Conservation (phyloP, 805 yeast genomes). For the Yarrowia bubula region DNA sequence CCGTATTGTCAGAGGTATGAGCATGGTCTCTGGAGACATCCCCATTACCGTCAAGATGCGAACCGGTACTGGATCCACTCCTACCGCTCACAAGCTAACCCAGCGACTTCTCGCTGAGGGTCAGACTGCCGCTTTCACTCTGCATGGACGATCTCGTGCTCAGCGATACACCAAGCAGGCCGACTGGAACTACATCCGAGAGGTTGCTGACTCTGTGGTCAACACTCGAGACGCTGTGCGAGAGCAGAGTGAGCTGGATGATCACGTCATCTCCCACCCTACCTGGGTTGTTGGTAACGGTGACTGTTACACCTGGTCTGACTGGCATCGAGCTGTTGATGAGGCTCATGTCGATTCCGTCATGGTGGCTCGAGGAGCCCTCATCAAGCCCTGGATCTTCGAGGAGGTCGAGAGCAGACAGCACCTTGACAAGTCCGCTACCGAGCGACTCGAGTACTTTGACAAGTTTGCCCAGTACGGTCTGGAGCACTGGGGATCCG, state of each 20-base stretch:
- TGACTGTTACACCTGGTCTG: conserved; percentile 81
- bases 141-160: conserved; percentile 95
- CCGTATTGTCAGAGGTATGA: conserved; percentile 83
- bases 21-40: conserved; percentile 78
- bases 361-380: conserved; percentile 97
- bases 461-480: conserved; percentile 73
- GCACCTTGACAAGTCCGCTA: conserved; percentile 83
- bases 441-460: conserved; percentile 79
- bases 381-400: conserved; percentile 98
- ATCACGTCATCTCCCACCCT: conserved; percentile 40
- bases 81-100: conserved; percentile 80
- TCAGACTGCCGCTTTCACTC: conserved; percentile 83
- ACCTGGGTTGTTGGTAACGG: conserved; percentile 94
- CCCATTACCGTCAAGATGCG: conserved; percentile 92
- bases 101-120: conserved; percentile 70
- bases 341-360: conserved; percentile 80
- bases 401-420: conserved; percentile 91
- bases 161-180: conserved; percentile 91
- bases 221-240: conserved; percentile 49
- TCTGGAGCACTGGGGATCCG: conserved; percentile 96
- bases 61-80: conserved; percentile 86
- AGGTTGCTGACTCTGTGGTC: conserved; percentile 67
- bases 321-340: conserved; percentile 73
- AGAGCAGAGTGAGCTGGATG: conserved; percentile 53
- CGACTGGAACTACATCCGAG: conserved; percentile 84